Evolutionary conservation across 306 rosid species (phyloP).

Genomic region (Cyamopsis tetragonoloba): DNA sequence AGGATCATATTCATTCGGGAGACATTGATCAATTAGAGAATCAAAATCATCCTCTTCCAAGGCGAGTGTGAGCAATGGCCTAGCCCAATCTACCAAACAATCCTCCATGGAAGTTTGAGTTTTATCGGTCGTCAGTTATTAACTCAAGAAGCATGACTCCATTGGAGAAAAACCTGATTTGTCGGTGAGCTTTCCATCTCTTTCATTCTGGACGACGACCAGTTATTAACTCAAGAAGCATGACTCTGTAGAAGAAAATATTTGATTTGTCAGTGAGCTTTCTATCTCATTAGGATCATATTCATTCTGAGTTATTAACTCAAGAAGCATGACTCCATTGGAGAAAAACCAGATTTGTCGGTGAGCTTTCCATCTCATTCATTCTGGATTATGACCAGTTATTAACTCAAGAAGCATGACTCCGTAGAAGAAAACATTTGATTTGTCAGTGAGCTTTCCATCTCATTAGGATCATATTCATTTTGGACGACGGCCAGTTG

Average conservation of each 20-base stretch:
- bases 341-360: slow-evolving; percentile 93
- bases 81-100: slow-evolving; percentile 98
- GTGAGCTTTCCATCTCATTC: slow-evolving; percentile 94
- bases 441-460: too few species aligned
- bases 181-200: slow-evolving; percentile 91
- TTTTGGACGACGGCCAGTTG: slow-evolving; percentile 87
- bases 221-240: slow-evolving; percentile 45
- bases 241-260: too few species aligned
- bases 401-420: background rate
- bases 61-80: slow-evolving; percentile 78
- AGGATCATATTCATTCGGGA: slow-evolving; percentile 52
- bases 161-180: slow-evolving; percentile 90
- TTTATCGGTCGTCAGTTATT: too few species aligned
- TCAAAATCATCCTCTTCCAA: slow-evolving; percentile 67
- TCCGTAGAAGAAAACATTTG: too few species aligned
- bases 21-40: slow-evolving; percentile 68
- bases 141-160: slow-evolving; percentile 97
- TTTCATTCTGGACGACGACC: slow-evolving; percentile 90
- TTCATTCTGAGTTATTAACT: too few species aligned
- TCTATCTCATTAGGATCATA: too few species aligned
- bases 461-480: too few species aligned
- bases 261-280: too few species aligned
- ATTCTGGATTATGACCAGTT: slow-evolving; percentile 92
- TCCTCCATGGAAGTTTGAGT: slow-evolving; percentile 69
- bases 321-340: slow-evolving; percentile 89